Evolutionary conservation across 371 early-diverging fungal species (phyloP).

Genomic region (Parasitella parasitica): DNA sequence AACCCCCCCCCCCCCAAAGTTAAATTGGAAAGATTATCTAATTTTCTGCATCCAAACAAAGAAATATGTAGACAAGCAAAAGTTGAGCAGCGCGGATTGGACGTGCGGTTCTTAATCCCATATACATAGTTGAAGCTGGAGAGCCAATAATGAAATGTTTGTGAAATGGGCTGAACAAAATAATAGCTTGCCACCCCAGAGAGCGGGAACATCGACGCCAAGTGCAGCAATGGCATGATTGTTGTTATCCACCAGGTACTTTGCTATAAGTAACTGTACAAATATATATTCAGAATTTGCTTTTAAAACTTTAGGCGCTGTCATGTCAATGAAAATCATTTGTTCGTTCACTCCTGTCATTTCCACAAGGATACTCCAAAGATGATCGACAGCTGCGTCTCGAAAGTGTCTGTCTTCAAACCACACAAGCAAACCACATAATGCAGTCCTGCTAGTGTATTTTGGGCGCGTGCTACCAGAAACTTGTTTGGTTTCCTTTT

Average conservation of each 20-base stretch:
- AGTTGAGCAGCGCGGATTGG: no score
- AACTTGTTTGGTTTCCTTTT: neutral
- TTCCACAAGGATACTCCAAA: no score
- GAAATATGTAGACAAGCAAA: no score
- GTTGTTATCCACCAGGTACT: slow-evolving; percentile 96
- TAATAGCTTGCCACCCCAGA: slow-evolving; percentile 68
- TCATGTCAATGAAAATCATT: slow-evolving; percentile 99
- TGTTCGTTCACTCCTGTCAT: no score
- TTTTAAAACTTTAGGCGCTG: slow-evolving; percentile 95
- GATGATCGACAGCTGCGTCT: no score
- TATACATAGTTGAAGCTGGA: slow-evolving; percentile 89
- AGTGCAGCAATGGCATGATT: slow-evolving; percentile 98
- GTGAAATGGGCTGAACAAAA: slow-evolving; percentile 74
- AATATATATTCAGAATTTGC: slow-evolving; percentile 98
- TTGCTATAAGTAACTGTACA: slow-evolving; percentile 97
- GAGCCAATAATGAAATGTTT: slow-evolving; percentile 96
- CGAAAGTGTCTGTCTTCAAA: no score
- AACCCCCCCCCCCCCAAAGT: no score
- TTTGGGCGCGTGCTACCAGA: neutral
- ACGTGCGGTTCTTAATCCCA: neutral
- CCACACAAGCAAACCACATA: no score
- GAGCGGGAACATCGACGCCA: slow-evolving; percentile 94
- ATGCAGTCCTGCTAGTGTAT: neutral
- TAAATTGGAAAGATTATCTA: no score
- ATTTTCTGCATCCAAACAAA: no score